Conservation (phyloP, 805 yeast species). For the Candida jianshihensis region DNA sequence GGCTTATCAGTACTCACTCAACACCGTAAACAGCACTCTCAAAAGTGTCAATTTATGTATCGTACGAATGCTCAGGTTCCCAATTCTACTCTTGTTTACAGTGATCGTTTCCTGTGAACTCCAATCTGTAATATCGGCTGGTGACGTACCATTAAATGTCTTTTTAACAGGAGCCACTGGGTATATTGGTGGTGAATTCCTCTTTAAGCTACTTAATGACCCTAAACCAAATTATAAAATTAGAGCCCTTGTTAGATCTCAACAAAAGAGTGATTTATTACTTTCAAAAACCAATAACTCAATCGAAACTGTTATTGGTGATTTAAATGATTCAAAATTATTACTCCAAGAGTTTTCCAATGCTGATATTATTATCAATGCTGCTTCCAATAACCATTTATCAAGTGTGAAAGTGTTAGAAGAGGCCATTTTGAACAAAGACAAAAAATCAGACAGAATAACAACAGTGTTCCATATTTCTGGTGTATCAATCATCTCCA, state of each 20-base stretch:
- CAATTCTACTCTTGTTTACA: too few species aligned
- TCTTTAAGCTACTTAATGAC: slow-evolving; percentile 19
- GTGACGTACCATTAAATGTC: slow-evolving; percentile 1
- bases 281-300: slow-evolving; percentile 6
- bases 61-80: too few species aligned
- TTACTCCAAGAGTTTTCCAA: slow-evolving; percentile 14
- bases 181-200: slow-evolving; percentile 26
- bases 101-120: too few species aligned
- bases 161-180: slow-evolving; percentile 27
- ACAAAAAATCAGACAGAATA: slow-evolving; percentile 17
- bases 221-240: slow-evolving; percentile 6
- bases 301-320: slow-evolving; percentile 20
- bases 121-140: too few species aligned
- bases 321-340: slow-evolving; percentile 15
- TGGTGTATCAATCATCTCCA: slow-evolving; percentile 18
- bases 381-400: slow-evolving; percentile 27
- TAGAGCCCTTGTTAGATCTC: slow-evolving; percentile 21
- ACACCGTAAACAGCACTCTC: too few species aligned
- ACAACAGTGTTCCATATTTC: slow-evolving; percentile 30
- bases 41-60: too few species aligned
- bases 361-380: slow-evolving; percentile 27
- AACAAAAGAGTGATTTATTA: slow-evolving; percentile 16
- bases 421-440: slow-evolving; percentile 19
- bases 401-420: slow-evolving; percentile 19
- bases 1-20: too few species aligned